Evolutionary conservation across 805 yeast genomes (phyloP).

Genomic region (Candida berthetii): DNA sequence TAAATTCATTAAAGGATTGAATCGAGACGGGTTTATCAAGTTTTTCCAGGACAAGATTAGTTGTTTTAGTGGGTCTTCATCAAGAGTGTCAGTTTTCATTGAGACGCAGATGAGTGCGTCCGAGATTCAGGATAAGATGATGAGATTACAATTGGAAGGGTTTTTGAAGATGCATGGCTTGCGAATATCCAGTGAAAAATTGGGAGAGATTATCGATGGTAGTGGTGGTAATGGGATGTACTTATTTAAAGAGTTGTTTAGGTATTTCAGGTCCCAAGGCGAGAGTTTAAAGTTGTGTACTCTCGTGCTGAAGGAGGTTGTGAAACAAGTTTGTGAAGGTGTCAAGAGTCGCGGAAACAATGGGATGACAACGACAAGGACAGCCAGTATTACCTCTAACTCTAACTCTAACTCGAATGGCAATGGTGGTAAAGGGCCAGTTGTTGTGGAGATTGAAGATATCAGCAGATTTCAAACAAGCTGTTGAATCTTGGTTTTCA

Average conservation of each 20-base stretch:
- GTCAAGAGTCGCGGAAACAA: too few species aligned
- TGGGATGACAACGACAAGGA: too few species aligned
- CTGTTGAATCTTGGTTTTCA: too few species aligned
- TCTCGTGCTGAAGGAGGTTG: constrained; percentile 26
- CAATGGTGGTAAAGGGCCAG: neutral
- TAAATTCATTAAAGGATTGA: constrained; percentile 23
- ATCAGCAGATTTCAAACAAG: too few species aligned
- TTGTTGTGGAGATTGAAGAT: constrained; percentile 6
- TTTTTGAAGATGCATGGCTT: constrained; percentile 43
- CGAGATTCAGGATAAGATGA: constrained; percentile 27
- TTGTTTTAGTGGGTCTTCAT: constrained; percentile 23
- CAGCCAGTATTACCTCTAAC: too few species aligned
- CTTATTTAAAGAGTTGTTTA: constrained; percentile 34
- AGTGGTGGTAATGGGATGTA: constrained; percentile 30
- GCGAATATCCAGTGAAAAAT: constrained; percentile 32
- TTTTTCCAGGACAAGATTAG: constrained; percentile 32
- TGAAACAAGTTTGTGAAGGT: constrained; percentile 18
- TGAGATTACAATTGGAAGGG: constrained; percentile 34
- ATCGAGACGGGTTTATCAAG: constrained; percentile 23
- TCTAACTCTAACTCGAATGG: constrained; percentile 1
- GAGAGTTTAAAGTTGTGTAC: constrained; percentile 30
- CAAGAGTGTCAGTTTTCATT: constrained; percentile 35
- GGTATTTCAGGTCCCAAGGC: constrained; percentile 35
- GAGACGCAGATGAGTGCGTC: constrained; percentile 21
- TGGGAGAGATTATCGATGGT: constrained; percentile 30